Percentiles rank a stretch among this genome's conserved stretches.
Evolutionary conservation across 345 rosid species (phyloP).

Genomic region (Xanthoceras sorbifolium): DNA sequence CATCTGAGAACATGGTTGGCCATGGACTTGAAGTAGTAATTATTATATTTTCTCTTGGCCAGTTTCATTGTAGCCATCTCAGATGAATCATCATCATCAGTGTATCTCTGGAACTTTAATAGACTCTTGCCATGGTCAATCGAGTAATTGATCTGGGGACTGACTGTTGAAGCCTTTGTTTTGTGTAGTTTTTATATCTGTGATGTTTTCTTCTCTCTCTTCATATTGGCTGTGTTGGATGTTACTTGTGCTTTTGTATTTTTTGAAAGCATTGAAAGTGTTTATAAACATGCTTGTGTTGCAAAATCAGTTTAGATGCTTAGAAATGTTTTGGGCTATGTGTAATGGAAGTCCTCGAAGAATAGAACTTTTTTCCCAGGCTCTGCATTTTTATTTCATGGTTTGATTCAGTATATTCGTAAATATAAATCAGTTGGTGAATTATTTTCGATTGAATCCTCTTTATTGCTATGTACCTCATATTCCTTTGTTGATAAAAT

Average conservation of each 20-base stretch:
- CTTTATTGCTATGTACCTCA: too few species aligned
- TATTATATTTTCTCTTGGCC: background rate
- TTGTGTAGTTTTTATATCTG: background rate
- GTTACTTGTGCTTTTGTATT: background rate
- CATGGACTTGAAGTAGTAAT: background rate
- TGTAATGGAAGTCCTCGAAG: too few species aligned
- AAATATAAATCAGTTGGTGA: too few species aligned
- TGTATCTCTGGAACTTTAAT: background rate
- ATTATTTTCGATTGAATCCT: too few species aligned
- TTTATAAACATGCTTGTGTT: too few species aligned
- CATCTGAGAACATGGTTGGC: background rate
- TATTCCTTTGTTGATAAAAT: too few species aligned
- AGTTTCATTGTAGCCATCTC: background rate
- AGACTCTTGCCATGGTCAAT: background rate
- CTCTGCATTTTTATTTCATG: too few species aligned
- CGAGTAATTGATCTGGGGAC: background rate
- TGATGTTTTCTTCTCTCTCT: background rate
- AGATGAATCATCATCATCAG: background rate
- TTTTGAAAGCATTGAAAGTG: too few species aligned
- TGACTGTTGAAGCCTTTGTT: background rate
- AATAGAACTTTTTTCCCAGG: too few species aligned
- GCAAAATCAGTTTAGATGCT: too few species aligned
- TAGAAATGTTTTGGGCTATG: too few species aligned
- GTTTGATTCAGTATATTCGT: too few species aligned
- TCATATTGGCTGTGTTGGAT: background rate